Evolutionary conservation across 2,329 filamentous ascomycete genomes (phyloP).

Genomic region (Fusarium sp.): DNA sequence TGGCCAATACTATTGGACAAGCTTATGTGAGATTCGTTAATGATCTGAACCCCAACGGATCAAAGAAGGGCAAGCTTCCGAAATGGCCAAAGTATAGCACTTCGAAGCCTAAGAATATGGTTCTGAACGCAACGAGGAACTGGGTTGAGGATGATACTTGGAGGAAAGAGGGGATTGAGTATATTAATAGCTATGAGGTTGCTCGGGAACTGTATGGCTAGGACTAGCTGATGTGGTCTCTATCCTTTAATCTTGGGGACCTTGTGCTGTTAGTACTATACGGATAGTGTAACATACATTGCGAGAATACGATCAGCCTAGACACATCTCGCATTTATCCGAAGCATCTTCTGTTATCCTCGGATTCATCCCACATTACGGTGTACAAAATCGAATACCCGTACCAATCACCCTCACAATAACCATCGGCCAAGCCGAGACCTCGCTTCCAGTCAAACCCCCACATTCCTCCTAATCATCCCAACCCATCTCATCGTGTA

Average conservation of each 20-base stretch:
- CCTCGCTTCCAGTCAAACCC: background rate
- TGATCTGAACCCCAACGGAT: slow-evolving; percentile 58
- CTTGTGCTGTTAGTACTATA: too few relatives aligned
- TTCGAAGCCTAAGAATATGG: slow-evolving; percentile 58
- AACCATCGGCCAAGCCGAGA: background rate
- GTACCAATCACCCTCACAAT: background rate
- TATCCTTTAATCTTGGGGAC: too few relatives aligned
- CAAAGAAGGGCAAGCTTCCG: slow-evolving; percentile 49
- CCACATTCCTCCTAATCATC: background rate
- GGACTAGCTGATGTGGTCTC: background rate
- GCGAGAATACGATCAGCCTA: background rate
- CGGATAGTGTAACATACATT: background rate
- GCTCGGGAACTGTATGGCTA: slow-evolving; percentile 46
- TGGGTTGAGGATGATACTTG: slow-evolving; percentile 63
- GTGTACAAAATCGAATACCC: background rate
- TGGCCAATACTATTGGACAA: slow-evolving; percentile 56
- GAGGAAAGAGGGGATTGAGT: slow-evolving; percentile 60
- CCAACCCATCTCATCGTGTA: too few relatives aligned
- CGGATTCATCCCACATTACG: background rate
- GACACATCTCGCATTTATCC: background rate
- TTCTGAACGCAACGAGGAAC: slow-evolving; percentile 59
- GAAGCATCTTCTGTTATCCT: background rate
- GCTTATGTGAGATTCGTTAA: slow-evolving; percentile 61
- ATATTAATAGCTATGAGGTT: slow-evolving; percentile 45
- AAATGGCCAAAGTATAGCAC: slow-evolving; percentile 59